A percentile compares a stretch with the other conserved stretches of the same genome.
Conservation (phyloP, 2,329 filamentous ascomycete genomes). For the Cercospora sp. region DNA sequence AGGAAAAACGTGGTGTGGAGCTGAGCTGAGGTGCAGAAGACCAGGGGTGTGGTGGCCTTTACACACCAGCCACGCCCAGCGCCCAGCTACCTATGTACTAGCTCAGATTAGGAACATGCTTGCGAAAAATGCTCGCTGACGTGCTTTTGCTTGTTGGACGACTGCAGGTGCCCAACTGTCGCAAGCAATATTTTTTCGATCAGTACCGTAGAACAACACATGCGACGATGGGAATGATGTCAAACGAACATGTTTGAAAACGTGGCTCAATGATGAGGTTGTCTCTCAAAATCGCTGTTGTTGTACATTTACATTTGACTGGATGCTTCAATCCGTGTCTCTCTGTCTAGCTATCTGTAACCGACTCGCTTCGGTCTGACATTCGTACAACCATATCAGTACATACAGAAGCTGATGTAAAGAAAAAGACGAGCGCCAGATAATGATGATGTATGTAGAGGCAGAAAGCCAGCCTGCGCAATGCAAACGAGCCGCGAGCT, state of each 20-base stretch:
- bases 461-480: background rate
- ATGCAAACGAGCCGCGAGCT: background rate
- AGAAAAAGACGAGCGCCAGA: background rate
- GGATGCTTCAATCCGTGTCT: background rate
- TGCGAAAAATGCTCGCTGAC: background rate
- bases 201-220: too few species aligned
- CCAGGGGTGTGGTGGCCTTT: background rate
- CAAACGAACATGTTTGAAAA: background rate
- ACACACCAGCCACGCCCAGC: background rate
- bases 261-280: background rate
- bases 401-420: background rate
- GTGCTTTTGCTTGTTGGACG: background rate
- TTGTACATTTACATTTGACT: background rate
- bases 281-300: background rate
- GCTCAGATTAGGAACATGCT: background rate
- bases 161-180: background rate
- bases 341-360: background rate
- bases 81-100: background rate
- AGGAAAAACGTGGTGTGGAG: background rate
- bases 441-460: background rate
- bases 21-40: background rate
- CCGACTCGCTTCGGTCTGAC: background rate
- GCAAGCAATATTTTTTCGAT: too few species aligned
- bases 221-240: too few species aligned
- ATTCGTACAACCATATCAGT: background rate